Evolutionary conservation across 2,329 filamentous ascomycete genomes (phyloP).

Genomic region (Fusarium graminum): DNA sequence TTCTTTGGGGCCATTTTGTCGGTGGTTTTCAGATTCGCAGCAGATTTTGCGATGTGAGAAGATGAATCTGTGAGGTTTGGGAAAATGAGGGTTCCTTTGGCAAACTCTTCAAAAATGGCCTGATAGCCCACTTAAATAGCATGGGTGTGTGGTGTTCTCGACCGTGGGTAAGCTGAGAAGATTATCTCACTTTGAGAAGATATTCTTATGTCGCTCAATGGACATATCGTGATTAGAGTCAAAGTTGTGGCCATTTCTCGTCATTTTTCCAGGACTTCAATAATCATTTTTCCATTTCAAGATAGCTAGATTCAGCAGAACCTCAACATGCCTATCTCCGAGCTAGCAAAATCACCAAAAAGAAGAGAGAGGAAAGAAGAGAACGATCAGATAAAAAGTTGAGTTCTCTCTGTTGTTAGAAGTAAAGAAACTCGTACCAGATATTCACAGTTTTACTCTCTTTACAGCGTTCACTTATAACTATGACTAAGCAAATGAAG

Average conservation of each 20-base stretch:
- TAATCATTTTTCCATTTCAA: too few species aligned
- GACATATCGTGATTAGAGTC: too few species aligned
- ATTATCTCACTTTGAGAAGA: neutral
- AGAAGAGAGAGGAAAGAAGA: too few species aligned
- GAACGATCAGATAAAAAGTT: too few species aligned
- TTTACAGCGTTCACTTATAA: too few species aligned
- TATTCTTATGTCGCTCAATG: neutral
- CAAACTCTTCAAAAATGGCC: slow-evolving; percentile 48
- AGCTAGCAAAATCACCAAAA: too few species aligned
- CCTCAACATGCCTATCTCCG: too few species aligned
- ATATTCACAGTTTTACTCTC: too few species aligned
- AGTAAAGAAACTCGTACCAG: neutral
- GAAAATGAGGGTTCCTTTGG: slow-evolving; percentile 29
- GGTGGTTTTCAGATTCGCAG: slow-evolving; percentile 9
- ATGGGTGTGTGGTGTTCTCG: slow-evolving; percentile 39
- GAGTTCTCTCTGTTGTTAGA: neutral
- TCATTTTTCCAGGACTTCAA: too few species aligned
- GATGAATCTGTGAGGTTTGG: slow-evolving; percentile 12
- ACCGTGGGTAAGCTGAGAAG: slow-evolving; percentile 17
- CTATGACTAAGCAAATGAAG: too few species aligned
- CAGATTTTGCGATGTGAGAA: slow-evolving; percentile 10
- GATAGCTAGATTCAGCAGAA: too few species aligned
- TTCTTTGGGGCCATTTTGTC: slow-evolving; percentile 59
- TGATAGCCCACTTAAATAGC: slow-evolving; percentile 47
- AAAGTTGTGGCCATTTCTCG: too few species aligned